Evolutionary conservation across 78 protist species (phyloP).

Genomic region (Dictyostelium citrinum): DNA sequence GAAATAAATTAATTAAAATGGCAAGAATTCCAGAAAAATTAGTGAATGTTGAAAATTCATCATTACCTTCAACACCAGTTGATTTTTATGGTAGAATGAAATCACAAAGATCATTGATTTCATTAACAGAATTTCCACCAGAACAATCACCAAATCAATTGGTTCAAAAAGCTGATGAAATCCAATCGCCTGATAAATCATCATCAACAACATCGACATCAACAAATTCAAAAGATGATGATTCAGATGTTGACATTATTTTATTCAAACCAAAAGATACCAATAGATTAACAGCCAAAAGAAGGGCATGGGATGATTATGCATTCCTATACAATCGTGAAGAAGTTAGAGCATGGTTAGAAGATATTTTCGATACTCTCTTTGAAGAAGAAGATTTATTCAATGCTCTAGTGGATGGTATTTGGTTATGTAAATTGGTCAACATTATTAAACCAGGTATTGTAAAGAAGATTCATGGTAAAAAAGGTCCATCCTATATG

Average conservation of each 20-base stretch:
- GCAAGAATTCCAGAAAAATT: slow-evolving; percentile 52
- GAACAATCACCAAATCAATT: slow-evolving; percentile 58
- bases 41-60: slow-evolving; percentile 2
- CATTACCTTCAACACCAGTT: slow-evolving; percentile 66
- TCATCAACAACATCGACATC: not conserved
- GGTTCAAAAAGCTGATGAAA: not conserved
- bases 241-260: slow-evolving; percentile 3
- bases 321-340: slow-evolving; percentile 64
- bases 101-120: slow-evolving; percentile 38
- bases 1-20: not conserved
- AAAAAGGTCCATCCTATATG: slow-evolving; percentile 44
- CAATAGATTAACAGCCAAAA: slow-evolving; percentile 59
- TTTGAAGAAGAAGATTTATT: slow-evolving; percentile 68
- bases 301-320: slow-evolving; percentile 78
- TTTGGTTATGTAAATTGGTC: slow-evolving; percentile 68
- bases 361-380: slow-evolving; percentile 7
- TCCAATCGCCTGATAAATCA: not conserved
- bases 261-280: slow-evolving; percentile 55
- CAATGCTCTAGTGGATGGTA: slow-evolving; percentile 44
- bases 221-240: not conserved
- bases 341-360: slow-evolving; percentile 72
- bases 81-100: slow-evolving; percentile 71
- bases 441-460: slow-evolving; percentile 74
- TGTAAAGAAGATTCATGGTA: slow-evolving; percentile 54
- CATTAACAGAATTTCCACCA: slow-evolving; percentile 55